Evolutionary conservation across 306 rosid species (phyloP), one percentile per base, ranked within the genome.

Genomic region (Acacia confusa): DNA sequence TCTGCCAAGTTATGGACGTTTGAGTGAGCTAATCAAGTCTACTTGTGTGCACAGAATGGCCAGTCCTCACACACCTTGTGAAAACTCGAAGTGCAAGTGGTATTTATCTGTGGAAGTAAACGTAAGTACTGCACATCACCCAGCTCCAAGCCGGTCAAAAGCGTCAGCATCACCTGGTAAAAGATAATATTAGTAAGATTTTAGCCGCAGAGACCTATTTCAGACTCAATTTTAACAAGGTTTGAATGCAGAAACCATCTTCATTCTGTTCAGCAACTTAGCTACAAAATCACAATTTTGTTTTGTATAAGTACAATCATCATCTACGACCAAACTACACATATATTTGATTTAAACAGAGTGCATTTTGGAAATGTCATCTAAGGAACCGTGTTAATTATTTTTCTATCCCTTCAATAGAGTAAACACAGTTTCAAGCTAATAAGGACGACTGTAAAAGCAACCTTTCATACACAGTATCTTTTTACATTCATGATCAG

Each of bases 71-170:
- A 17, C 64, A 90, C 99, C 94, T 88, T 88, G 71, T 95, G 97
- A 79, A 95, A 95, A 85, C 60, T 82, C 90, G 93, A 84, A 81
- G 72, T 72, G 88, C 97, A 95, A 34, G 99, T 93, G 65, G 79
- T 87, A 88, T 91, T 87, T 78, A 84, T 83, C 78, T 89, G 95
- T 70, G 99, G 93, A 82, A 88, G 94, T 81, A 95, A 78, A 69
- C 84, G 90, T 88, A 95, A 78, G 89, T 89, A 92, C 78, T 87
- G 95, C 81, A 88, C 89, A 82, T 90, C 88, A 58, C 97, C 95
- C 92, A 93, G 83, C 83, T 95, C 99, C 92, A 95, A 92, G 91
- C 89, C 92, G 25, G 99, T 95, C 81, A 95, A 79, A 87, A 95
- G 80, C 27, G 99, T 95, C 84, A 91, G 90, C 88, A 95, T 90